Base-by-base conservation (phyloP, 192 early-diverging fungal genomes). In the Coemansia sp. region DNA sequence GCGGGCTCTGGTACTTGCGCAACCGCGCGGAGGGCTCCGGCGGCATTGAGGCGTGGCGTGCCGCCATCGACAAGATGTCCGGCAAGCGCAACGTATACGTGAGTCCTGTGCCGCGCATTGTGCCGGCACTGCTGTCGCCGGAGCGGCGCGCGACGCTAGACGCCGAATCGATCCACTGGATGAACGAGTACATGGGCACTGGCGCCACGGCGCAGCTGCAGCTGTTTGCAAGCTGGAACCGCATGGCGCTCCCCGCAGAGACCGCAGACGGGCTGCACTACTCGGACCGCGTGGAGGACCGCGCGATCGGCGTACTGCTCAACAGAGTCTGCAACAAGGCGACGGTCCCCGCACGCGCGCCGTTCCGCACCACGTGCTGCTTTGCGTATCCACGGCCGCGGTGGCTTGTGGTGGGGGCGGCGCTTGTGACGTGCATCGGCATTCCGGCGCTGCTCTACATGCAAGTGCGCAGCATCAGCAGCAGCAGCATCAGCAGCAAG, bases 221-320 rank as follows among this genome's bases (percentile, higher is more conserved):
- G 2, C 63, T 91, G 33, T 80, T 88, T 16, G 71, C 72, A 44
- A 76, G 75, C 26, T 91, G 88, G 88, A 73, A 74, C 34, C 52
- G 60, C 20, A 87, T 88, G 75, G 55, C 79, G 11, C 75, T 76
- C 6, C 48, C 66, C 2, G 68, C 56, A 6, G 71, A 74, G 56
- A 89, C 91, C 12, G 39, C 60, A 8, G 92, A 94, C 67, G 92
- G 92, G 4, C 70, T 94, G 51, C 92, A 94, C 71, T 94, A 85
- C 75, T 69, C 75, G 16, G 49, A 64, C 5, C 41, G 48, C 26
- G 64, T 92, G 39, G 78, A 85, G 64, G 43, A 64, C 3, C 69
- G 73, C 6, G 87, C 89, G 39, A 72, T 88, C 14, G 72, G 85
- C 34, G 55, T 91, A 52, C 65, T 88, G 16, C 81, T 91, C 10